These are phyloP conservation scores for Lineolata rhizophorae DNA, from an alignment of 495 filamentous ascomycete species.

Conservation along the genomic window DNA sequence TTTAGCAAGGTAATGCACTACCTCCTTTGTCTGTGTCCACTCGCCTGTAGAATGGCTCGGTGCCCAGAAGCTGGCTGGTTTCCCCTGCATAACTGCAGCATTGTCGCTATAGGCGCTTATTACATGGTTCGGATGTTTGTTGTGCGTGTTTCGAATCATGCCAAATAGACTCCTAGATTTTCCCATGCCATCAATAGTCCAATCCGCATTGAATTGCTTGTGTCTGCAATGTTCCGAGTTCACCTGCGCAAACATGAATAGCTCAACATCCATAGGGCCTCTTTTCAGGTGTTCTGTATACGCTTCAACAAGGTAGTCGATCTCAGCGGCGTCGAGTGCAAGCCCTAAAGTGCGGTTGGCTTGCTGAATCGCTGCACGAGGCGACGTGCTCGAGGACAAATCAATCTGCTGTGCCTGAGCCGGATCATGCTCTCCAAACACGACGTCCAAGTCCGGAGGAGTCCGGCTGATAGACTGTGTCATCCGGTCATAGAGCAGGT, in stretches of 20 bases:
- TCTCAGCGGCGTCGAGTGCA: conserved; percentile 69
- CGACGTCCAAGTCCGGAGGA: conserved; percentile 41
- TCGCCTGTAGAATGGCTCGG: conserved; percentile 64
- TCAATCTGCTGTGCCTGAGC: conserved; percentile 12
- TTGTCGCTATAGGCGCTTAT: conserved; percentile 96
- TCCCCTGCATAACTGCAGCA: conserved; percentile 73
- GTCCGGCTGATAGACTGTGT: conserved; percentile 50
- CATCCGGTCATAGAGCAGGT: conserved; percentile 79
- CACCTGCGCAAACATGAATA: conserved; percentile 99
- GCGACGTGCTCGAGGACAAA: conserved; percentile 9
- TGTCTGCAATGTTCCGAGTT: conserved; percentile 63
- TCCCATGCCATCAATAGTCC: conserved; percentile 79
- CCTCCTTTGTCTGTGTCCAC: conserved; percentile 74
- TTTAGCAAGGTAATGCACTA: conserved; percentile 74
- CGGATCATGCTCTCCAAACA: conserved; percentile 62
- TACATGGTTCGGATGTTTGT: conserved; percentile 49
- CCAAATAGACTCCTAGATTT: conserved; percentile 65
- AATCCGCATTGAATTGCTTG: conserved; percentile 87
- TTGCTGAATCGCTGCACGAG: conserved; percentile 48
- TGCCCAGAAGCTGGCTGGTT: conserved; percentile 56
- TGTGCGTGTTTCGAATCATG: conserved; percentile 92
- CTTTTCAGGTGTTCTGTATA: conserved; percentile 51
- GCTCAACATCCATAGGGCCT: conserved; percentile 72
- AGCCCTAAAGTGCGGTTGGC: conserved; percentile 70
- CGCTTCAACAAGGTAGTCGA: conserved; percentile 76